Percentiles rank a stretch among this genome's conserved stretches.
phyloP scores from a whole-genome alignment of 2,329 filamentous ascomycete species.

The Sporothrix luriei region DNA sequence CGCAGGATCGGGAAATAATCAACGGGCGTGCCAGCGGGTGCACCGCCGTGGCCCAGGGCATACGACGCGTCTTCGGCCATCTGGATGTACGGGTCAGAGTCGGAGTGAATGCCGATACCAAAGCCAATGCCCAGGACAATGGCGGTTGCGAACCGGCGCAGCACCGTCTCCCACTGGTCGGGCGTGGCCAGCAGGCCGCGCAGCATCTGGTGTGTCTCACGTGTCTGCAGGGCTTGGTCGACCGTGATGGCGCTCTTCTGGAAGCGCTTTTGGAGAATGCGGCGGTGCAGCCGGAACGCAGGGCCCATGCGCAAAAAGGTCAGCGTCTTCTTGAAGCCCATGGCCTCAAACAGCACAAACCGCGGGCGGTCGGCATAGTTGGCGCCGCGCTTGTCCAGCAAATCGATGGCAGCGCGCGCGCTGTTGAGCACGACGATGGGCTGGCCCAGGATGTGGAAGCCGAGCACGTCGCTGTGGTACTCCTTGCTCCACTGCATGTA shows the following conservation, averaged over 20 bases:
- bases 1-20: slow-evolving; percentile 34
- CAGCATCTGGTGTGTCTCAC: slow-evolving; percentile 42
- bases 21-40: slow-evolving; percentile 33
- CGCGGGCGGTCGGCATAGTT: slow-evolving; percentile 51
- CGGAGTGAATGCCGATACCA: slow-evolving; percentile 45
- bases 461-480: slow-evolving; percentile 39
- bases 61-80: slow-evolving; percentile 40
- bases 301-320: slow-evolving; percentile 49
- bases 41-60: slow-evolving; percentile 34
- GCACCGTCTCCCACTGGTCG: slow-evolving; percentile 44
- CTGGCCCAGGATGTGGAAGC: slow-evolving; percentile 45
- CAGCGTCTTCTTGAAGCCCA: slow-evolving; percentile 50
- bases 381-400: slow-evolving; percentile 50
- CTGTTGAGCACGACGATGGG: slow-evolving; percentile 47
- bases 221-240: slow-evolving; percentile 35
- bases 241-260: slow-evolving; percentile 45
- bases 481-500: slow-evolving; percentile 36
- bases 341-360: slow-evolving; percentile 47
- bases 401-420: slow-evolving; percentile 47
- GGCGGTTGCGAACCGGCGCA: slow-evolving; percentile 47
- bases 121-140: slow-evolving; percentile 50
- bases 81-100: slow-evolving; percentile 48
- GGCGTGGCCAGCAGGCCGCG: slow-evolving; percentile 42
- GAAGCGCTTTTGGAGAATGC: slow-evolving; percentile 41
- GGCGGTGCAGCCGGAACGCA: slow-evolving; percentile 48